Percentiles rank a stretch among this genome's conserved stretches.
phyloP scores from a whole-genome alignment of 2,329 filamentous ascomycete species.

The Cladophialophora chaetospira region DNA sequence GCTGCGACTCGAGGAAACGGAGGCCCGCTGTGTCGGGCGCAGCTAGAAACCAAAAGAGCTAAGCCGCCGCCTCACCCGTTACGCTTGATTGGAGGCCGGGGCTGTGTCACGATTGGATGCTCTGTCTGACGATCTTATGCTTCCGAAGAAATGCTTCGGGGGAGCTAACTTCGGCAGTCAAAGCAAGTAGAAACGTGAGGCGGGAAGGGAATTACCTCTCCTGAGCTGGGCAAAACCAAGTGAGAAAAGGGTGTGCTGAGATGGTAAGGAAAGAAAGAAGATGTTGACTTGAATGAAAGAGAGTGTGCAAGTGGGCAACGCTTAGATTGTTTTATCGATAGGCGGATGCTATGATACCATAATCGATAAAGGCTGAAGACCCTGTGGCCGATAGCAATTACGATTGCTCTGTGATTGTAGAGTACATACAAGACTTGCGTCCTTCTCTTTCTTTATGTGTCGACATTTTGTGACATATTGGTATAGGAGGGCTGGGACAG shows the following conservation, averaged over 20 bases:
- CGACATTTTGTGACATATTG: conserved; percentile 19
- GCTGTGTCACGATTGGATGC: conserved; percentile 25
- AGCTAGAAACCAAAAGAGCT: conserved; percentile 14
- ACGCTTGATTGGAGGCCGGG: conserved; percentile 22
- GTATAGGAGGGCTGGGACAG: conserved; percentile 17
- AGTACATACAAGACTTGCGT: conserved; percentile 26
- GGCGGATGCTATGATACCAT: conserved; percentile 19
- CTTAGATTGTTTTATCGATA: conserved; percentile 21
- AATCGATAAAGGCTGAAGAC: conserved; percentile 22
- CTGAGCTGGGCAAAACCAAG: not conserved
- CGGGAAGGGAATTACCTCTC: not conserved
- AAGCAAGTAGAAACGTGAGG: not conserved
- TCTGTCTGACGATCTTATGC: conserved; percentile 13
- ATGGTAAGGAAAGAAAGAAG: not conserved
- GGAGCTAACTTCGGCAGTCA: conserved; percentile 5
- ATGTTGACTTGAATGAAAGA: not conserved
- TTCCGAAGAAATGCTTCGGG: conserved; percentile 8
- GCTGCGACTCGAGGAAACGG: not conserved
- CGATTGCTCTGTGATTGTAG: not conserved
- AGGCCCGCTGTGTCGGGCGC: conserved; percentile 7
- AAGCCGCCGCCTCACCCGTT: conserved; percentile 25
- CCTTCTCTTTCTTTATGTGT: conserved; percentile 22
- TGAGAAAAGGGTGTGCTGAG: not conserved
- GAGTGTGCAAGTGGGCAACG: not conserved
- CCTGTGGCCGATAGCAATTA: not conserved